phyloP scores from a whole-genome alignment of 495 filamentous ascomycete genomes.

The Hyaloscypha finlandica region DNA sequence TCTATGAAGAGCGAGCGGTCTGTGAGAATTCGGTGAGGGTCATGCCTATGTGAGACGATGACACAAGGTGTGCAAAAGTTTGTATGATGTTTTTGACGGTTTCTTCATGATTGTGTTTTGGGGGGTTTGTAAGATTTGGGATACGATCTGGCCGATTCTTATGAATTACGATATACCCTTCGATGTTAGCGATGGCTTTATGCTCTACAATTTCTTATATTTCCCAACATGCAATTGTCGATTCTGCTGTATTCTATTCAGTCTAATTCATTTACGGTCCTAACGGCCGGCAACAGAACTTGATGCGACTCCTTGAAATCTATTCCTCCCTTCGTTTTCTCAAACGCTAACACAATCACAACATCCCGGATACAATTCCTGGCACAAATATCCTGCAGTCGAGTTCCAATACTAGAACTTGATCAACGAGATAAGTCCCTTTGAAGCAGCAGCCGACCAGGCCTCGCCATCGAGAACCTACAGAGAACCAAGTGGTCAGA shows the following conservation, averaged over 20 bases:
- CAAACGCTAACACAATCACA: too few species aligned
- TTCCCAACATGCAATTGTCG: neutral
- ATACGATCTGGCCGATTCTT: neutral
- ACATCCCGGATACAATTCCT: too few species aligned
- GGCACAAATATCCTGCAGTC: too few species aligned
- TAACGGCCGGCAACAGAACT: too few species aligned
- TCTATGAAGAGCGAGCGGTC: constrained; percentile 19
- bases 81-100: neutral
- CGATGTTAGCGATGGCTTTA: neutral
- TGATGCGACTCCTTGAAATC: too few species aligned
- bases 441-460: too few species aligned
- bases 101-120: neutral
- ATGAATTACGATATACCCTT: neutral
- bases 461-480: too few species aligned
- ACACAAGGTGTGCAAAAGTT: neutral
- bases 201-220: neutral
- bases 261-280: neutral
- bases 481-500: too few species aligned
- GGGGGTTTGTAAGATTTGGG: neutral
- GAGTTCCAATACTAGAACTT: too few species aligned
- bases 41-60: neutral
- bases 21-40: neutral
- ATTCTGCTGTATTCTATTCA: neutral
- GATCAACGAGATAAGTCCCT: too few species aligned
- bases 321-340: too few species aligned